Conservation (phyloP, 805 yeast species). For the Jamesozyma jinghongensis region DNA sequence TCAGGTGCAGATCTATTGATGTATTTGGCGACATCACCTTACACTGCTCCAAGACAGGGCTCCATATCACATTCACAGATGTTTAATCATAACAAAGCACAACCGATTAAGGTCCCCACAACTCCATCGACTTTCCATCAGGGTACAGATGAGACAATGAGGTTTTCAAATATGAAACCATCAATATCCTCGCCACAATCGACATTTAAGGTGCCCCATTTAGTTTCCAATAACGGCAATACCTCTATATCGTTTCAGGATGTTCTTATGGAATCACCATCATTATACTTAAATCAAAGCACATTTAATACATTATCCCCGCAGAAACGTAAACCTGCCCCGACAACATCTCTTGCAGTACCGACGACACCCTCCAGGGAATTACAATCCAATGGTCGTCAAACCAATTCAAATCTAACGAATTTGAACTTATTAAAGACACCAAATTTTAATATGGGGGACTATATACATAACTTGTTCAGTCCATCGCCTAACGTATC, state of each 20-base stretch:
- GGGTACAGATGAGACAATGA: slow-evolving; percentile 16
- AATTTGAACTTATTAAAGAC: slow-evolving; percentile 16
- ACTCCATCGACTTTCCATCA: slow-evolving; percentile 18
- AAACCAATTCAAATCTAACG: not conserved
- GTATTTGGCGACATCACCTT: slow-evolving; percentile 32
- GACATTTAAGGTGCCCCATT: slow-evolving; percentile 22
- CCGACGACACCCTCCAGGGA: slow-evolving; percentile 29
- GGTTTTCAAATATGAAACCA: slow-evolving; percentile 25
- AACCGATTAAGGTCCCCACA: slow-evolving; percentile 13
- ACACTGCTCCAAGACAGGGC: slow-evolving; percentile 5
- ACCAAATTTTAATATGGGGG: slow-evolving; percentile 31
- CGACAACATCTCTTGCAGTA: not conserved
- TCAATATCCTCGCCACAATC: slow-evolving; percentile 26
- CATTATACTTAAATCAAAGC: slow-evolving; percentile 10
- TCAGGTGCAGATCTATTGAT: slow-evolving; percentile 30
- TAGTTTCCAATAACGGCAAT: slow-evolving; percentile 3
- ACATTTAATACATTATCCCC: slow-evolving; percentile 10
- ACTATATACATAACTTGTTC: slow-evolving; percentile 30
- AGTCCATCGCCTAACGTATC: slow-evolving; percentile 29
- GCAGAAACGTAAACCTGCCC: slow-evolving; percentile 8
- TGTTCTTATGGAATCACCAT: slow-evolving; percentile 23
- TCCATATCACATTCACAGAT: not conserved
- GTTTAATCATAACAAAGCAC: not conserved
- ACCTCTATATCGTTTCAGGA: slow-evolving; percentile 9
- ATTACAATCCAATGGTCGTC: slow-evolving; percentile 1